Conservation (phyloP, 2,329 filamentous ascomycete genomes). For the Tolypocladium album region DNA sequence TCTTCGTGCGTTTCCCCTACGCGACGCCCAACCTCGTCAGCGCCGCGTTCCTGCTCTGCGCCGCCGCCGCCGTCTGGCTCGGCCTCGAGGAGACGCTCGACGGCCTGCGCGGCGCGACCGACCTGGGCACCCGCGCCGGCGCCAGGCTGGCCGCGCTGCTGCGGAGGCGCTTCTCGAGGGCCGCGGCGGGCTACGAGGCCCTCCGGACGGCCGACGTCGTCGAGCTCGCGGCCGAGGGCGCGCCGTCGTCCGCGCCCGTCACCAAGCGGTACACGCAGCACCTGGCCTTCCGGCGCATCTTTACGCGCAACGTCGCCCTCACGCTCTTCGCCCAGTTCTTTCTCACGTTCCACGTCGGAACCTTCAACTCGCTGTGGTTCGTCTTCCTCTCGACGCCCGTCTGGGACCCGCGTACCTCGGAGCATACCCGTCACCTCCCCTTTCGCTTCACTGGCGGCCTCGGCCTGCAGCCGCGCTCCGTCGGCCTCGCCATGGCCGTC, state of each 20-base stretch:
- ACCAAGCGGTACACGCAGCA: conserved; percentile 30
- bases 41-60: conserved; percentile 32
- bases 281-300: conserved; percentile 42
- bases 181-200: conserved; percentile 10
- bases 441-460: conserved; percentile 65
- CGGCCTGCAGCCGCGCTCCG: conserved; percentile 57
- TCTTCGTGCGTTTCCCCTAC: conserved; percentile 41
- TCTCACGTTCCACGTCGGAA: conserved; percentile 61
- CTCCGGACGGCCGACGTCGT: conserved; percentile 11
- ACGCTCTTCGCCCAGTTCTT: conserved; percentile 57
- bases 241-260: conserved; percentile 1
- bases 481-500: conserved; percentile 70
- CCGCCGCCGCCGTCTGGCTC: conserved; percentile 35
- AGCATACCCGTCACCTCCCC: conserved; percentile 28
- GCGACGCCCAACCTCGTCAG: conserved; percentile 44
- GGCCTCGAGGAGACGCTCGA: conserved; percentile 45
- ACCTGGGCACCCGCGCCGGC: conserved; percentile 31
- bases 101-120: conserved; percentile 25
- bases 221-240: conserved; percentile 7
- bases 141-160: conserved; percentile 19
- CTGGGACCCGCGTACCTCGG: conserved; percentile 28
- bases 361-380: conserved; percentile 68
- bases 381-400: conserved; percentile 67
- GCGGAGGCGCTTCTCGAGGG: conserved; percentile 9
- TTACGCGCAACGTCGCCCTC: conserved; percentile 41